Base-by-base conservation (phyloP, 495 filamentous ascomycete genomes). In the Penicillium coffeae region DNA sequence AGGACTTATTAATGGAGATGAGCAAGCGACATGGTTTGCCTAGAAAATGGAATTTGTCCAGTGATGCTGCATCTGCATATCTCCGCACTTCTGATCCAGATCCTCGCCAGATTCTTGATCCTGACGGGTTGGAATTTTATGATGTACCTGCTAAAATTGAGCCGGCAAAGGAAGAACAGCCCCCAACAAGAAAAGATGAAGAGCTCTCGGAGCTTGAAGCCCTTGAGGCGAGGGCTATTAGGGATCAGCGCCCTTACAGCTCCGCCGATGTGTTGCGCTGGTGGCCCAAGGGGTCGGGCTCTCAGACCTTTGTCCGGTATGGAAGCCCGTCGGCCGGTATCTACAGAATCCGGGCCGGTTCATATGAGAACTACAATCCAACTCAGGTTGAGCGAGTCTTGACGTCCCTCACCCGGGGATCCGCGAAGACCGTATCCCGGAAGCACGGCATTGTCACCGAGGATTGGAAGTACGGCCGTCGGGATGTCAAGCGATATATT, bases 201-300 rank as follows among this genome's bases (percentile, higher is more conserved):
- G 8, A 46, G 15, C 34, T 2, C 0, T 47, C 14, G 20, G 42
- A 40, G 1, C 50, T 57, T 25, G 35, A 57, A 38, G n/a, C 33
- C 6, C 21, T 57, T 21, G 50, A 57, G 30, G 42, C 42, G 15
- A 49, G 49, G 27, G 43, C 46, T 0, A 38, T 47, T 5, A 47
- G 50, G 21, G 1, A 57, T 18, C 16, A 57, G 32, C 30, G 42
- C 21, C 20, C 33, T 44, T 30, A 43, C 4, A 38, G 18, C 18
- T 54, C 38, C 46, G 80, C 80, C 70, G 76, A 79, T 42, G 72
- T 87, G 45, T 71, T 83, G 43, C 87, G 48, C 30, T 59, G 47
- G 51, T 63, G 46, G 60, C 47, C 53, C 25, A 59, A 50, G 34
- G 60, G 51, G 8, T 55, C 42, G 9, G 49, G 60, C n/a, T 50